Percentiles rank a stretch among this genome's conserved stretches.
phyloP scores from a whole-genome alignment of 2,329 filamentous ascomycete genomes.

The Rhynchosporium graminicola region DNA sequence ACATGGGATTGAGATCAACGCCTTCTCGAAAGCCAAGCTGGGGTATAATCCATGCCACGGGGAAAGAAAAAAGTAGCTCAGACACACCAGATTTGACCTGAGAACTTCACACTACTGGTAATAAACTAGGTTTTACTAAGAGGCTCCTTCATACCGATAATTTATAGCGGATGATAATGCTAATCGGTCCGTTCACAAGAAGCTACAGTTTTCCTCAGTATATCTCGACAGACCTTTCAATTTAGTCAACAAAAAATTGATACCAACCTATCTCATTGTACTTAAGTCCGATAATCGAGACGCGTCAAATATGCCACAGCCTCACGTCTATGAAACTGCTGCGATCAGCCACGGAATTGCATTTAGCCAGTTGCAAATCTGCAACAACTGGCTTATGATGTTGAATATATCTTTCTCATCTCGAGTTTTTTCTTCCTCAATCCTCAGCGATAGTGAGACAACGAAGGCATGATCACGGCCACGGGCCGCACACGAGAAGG shows the following conservation, averaged over 20 bases:
- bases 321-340: neutral
- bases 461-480: neutral
- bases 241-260: no score
- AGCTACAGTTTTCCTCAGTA: no score
- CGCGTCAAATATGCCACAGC: neutral
- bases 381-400: neutral
- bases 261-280: no score
- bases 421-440: neutral
- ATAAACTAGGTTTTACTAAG: no score
- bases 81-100: neutral
- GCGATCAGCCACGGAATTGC: neutral
- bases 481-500: neutral
- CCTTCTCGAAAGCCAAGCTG: neutral
- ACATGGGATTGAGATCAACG: constrained; percentile 1
- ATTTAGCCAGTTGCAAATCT: constrained; percentile 8
- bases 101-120: no score
- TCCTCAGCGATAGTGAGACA: neutral
- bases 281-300: neutral
- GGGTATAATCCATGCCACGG: neutral
- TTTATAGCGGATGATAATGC: no score
- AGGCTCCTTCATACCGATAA: no score
- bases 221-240: no score
- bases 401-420: constrained; percentile 1
- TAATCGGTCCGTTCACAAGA: no score
- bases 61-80: no score